These are phyloP conservation scores for Pseudogymnoascus sp. DNA, from an alignment of 2,329 filamentous ascomycete genomes.

Conservation along the genomic window DNA sequence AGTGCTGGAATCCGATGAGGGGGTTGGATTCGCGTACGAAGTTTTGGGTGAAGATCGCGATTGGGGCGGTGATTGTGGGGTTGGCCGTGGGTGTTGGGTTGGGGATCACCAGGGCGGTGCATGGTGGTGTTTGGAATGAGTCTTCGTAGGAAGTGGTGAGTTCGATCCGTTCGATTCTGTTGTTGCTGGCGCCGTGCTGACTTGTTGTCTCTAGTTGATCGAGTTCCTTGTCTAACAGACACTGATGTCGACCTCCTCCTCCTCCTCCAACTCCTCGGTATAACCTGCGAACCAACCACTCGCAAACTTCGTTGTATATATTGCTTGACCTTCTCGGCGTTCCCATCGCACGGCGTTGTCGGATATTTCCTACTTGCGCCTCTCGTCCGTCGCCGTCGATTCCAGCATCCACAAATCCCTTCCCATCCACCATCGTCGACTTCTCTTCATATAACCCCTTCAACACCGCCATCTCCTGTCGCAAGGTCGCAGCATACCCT, in stretches of 20 bases:
- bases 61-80: slow-evolving; percentile 43
- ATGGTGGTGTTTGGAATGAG: slow-evolving; percentile 47
- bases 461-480: not conserved
- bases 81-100: slow-evolving; percentile 48
- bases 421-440: not conserved
- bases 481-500: not conserved
- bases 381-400: not conserved
- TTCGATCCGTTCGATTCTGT: not conserved
- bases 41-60: slow-evolving; percentile 45
- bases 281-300: not conserved
- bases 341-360: not conserved
- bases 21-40: slow-evolving; percentile 45
- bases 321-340: not conserved
- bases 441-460: not conserved
- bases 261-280: not conserved
- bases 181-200: not conserved
- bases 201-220: not conserved
- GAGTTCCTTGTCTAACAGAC: not conserved
- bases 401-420: not conserved
- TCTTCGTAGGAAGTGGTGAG: not conserved
- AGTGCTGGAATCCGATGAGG: slow-evolving; percentile 43
- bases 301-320: not conserved
- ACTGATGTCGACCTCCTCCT: not conserved
- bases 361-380: not conserved
- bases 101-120: slow-evolving; percentile 51